A percentile compares a stretch with the other conserved stretches of the same genome.
Conservation (phyloP, 2,329 filamentous ascomycete species). For the Calycina herbarum region DNA sequence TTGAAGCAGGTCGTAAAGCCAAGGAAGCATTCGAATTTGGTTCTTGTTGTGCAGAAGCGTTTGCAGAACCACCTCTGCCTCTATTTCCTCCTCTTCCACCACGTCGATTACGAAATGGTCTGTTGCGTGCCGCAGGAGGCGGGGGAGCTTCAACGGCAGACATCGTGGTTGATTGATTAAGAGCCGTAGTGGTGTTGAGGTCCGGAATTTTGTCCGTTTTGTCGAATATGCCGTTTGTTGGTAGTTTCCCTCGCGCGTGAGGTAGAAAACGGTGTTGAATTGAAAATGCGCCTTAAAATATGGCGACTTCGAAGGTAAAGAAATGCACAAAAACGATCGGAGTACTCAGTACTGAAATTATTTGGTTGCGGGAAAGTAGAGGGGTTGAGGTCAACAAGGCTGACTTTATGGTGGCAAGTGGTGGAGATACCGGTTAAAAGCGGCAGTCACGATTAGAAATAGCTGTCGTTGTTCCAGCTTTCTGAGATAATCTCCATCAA, state of each 20-base stretch:
- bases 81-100: conserved; percentile 30
- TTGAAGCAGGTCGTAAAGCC: conserved; percentile 24
- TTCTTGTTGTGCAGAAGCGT: conserved; percentile 4
- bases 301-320: conserved; percentile 34
- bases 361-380: conserved; percentile 6
- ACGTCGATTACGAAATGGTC: conserved; percentile 27
- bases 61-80: conserved; percentile 17
- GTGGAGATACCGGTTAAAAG: not conserved
- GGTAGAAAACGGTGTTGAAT: not conserved
- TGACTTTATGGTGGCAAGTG: conserved; percentile 20
- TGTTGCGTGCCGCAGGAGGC: conserved; percentile 18
- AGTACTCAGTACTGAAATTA: not conserved
- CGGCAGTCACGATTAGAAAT: not conserved
- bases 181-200: conserved; percentile 7
- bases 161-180: conserved; percentile 19
- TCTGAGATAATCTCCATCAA: not conserved
- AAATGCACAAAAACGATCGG: conserved; percentile 13
- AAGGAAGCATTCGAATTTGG: conserved; percentile 22
- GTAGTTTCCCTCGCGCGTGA: not conserved
- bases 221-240: not conserved
- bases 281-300: conserved; percentile 34
- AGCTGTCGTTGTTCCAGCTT: not conserved
- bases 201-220: not conserved
- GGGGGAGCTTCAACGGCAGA: conserved; percentile 23
- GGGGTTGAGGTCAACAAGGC: conserved; percentile 21